These are phyloP conservation scores for Simmondsia chinensis DNA, from an alignment of 148 eudicot genomes.

Conservation along the genomic window DNA sequence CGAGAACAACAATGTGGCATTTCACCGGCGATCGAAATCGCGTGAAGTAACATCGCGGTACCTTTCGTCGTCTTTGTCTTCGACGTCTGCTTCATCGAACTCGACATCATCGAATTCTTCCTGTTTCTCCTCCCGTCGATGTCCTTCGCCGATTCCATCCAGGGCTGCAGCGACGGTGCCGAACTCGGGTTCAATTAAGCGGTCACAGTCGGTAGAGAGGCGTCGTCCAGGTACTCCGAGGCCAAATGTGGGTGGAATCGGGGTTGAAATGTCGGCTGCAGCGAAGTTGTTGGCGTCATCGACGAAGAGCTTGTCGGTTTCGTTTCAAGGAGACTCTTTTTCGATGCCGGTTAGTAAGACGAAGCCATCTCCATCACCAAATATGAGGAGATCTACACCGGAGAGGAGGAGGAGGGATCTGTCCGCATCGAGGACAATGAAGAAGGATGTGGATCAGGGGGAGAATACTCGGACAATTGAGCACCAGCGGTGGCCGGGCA, in stretches of 20 bases:
- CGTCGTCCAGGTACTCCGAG: constrained; percentile 32
- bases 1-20: constrained; percentile 19
- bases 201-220: constrained; percentile 54
- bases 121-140: constrained; percentile 27
- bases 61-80: constrained; percentile 40
- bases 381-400: constrained; percentile 32
- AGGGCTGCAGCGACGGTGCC: constrained; percentile 16
- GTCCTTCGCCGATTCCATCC: constrained; percentile 35
- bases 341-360: constrained; percentile 22
- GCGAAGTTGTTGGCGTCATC: constrained; percentile 42
- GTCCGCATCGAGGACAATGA: constrained; percentile 15
- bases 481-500: constrained; percentile 63
- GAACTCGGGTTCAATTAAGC: constrained; percentile 9
- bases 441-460: constrained; percentile 21
- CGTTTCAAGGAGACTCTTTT: constrained; percentile 70
- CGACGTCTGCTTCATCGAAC: constrained; percentile 32
- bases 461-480: constrained; percentile 36
- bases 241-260: constrained; percentile 2
- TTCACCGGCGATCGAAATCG: constrained; percentile 39
- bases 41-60: constrained; percentile 55
- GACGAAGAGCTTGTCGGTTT: constrained; percentile 52
- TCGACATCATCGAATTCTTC: constrained; percentile 26
- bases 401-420: constrained; percentile 44
- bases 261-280: constrained; percentile 28
- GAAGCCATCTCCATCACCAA: constrained; percentile 27